Base-by-base conservation (phyloP, 176 grass and related monocot species). In the Saccharum spontaneum region DNA sequence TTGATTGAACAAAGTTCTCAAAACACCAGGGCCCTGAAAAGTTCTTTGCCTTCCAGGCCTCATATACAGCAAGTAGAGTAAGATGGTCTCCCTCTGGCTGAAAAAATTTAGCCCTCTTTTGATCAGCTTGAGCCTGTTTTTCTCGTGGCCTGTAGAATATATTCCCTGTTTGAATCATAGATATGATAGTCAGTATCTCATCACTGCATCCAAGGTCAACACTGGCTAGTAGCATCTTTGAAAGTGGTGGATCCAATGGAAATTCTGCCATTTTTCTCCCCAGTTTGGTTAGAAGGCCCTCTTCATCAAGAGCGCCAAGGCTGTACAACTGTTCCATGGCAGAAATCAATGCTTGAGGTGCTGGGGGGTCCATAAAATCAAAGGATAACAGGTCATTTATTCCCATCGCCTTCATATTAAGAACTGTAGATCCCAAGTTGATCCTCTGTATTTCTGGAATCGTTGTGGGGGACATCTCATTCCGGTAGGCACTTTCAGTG, bases 251-350 rank as follows among this genome's bases (percentile, higher is more conserved):
- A 18, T 97, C 95, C 60, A 97, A 70, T 40, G 95, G 95, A 89
- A 97, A 97, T 84, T 97, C 95, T 76, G 95, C 95, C 95, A 97
- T 97, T 92, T 97, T 97, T 85, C 95, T 90, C 50, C 92, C 95
- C 43, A 94, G 83, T 89, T 97, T 97, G 31, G 95, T 97, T 39
- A 97, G 83, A 49, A 97, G 92, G 12, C 92, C 95, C 52, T 97
- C 94, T 82, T 97, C 95, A 91, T 97, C 95, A 50, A 97, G 71
- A 33, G 95, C 92, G 45, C 95, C 95, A 77, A 97, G 94, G 77
- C 92, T 94, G 77, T 94, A 97, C 18, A 97, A 40, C 62, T 97
- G 95, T 83, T 97, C 95, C 92, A 94, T 97, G 16, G 95, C 90
- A 81, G 88, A 97, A 57, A 97, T 94, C 38, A 97, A 88, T 41